Percentiles rank a stretch among this genome's conserved stretches.
Evolutionary conservation across 75 land plant genomes (phyloP).

Genomic region (Chamaecyparis obtusa): DNA sequence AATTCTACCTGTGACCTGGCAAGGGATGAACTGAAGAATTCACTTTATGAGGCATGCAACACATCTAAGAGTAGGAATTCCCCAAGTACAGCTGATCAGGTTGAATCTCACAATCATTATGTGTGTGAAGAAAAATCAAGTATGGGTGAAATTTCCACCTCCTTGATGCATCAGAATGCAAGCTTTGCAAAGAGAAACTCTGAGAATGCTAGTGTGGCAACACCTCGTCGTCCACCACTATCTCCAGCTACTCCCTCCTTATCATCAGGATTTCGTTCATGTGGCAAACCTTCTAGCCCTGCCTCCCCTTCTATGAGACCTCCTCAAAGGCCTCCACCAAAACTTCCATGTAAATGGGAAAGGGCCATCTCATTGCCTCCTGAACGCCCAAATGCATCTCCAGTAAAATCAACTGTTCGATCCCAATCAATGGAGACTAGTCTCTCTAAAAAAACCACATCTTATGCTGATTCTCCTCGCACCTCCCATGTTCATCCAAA

Average conservation of each 20-base stretch:
- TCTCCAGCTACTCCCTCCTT: background rate
- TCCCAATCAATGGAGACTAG: background rate
- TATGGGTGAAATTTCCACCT: background rate
- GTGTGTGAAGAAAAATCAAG: background rate
- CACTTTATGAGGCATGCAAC: background rate
- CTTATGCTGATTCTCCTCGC: background rate
- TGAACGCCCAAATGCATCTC: conserved; percentile 1
- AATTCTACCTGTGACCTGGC: background rate
- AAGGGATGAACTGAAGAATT: background rate
- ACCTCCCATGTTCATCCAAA: conserved; percentile 45
- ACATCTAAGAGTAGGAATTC: background rate
- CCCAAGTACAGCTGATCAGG: background rate
- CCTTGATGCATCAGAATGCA: background rate
- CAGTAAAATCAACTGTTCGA: background rate
- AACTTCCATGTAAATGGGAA: conserved; percentile 7
- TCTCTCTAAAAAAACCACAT: background rate
- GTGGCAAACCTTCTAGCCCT: background rate
- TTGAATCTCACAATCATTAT: background rate
- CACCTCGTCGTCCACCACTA: background rate
- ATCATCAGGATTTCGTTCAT: background rate
- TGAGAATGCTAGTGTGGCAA: background rate
- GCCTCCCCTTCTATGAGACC: background rate
- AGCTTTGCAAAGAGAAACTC: background rate
- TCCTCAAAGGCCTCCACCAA: conserved; percentile 10
- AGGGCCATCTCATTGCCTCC: background rate